Base-by-base conservation (phyloP, 1,284 basidiomycete species). In the Coniferiporia weirii region DNA sequence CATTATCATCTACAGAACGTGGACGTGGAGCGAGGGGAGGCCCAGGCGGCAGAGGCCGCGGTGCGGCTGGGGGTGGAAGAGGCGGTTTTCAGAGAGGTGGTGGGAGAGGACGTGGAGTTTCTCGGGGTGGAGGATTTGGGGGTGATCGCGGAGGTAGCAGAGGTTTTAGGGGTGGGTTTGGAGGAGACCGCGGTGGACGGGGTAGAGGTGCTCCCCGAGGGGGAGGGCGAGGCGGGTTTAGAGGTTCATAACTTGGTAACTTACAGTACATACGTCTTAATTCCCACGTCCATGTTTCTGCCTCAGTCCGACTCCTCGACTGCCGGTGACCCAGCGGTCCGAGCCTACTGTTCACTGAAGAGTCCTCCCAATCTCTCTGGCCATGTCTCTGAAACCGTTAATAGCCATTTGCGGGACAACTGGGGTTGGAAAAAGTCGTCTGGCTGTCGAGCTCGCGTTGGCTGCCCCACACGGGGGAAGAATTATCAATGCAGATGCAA, bases 401-500 rank as follows among this genome's bases (percentile, higher is more conserved):
- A 82, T 98, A 54, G 83, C 90, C 9, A 87, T 99, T 54, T 91
- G 95, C 61, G 96, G 96, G 19, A 95, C 94, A 0, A 99, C 96
- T 1, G 97, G 96, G 9, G 95, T 96, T 13, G 97, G 97, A 56
- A 99, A 99, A 74, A 96, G 95, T 5, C 89, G 93, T 63, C 81
- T 99, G 1, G 93, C 92, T 0, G 85, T 99, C 19, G 87, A 98
- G 60, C 79, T 99, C 13, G 94, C 93, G 12, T 77, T 86, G 27
- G 45, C 51, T 12, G 13, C 45, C 15, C 22, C 52, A 34, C 80
- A 83, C 15, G 17, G 44, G 8, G 87, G 86, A 13, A 81, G 87
- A 67, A 81, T 98, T 64, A 89, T 99, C 69, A 98, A 97, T 66
- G 92, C 95, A 8, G 97, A 99, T 73, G 88, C 96, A 9, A 99